Conservation (phyloP, 2,329 filamentous ascomycete genomes). For the Catunica adiposa region DNA sequence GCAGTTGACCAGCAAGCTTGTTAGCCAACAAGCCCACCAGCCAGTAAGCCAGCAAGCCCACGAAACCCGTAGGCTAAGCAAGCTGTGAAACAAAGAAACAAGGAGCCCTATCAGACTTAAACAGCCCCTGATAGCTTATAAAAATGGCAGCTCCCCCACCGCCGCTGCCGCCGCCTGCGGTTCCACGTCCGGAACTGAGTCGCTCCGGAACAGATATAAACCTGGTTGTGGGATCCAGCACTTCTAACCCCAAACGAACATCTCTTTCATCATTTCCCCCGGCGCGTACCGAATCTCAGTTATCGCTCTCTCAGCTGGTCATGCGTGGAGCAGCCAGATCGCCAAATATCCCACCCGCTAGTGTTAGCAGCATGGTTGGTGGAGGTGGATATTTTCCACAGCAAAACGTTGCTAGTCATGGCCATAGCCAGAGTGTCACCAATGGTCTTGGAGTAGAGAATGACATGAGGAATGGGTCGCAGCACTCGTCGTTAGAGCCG, state of each 20-base stretch:
- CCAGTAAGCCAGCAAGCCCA: not conserved
- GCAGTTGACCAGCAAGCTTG: too few relatives aligned
- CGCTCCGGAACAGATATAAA: slow-evolving; percentile 10
- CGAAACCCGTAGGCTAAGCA: too few relatives aligned
- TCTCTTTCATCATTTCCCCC: slow-evolving; percentile 51
- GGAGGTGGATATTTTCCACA: slow-evolving; percentile 1
- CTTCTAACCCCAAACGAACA: slow-evolving; percentile 23
- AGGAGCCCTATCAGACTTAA: not conserved
- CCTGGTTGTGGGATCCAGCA: not conserved
- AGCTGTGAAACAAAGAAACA: not conserved
- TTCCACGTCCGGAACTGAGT: slow-evolving; percentile 11
- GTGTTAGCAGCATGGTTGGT: slow-evolving; percentile 24
- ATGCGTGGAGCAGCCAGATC: slow-evolving; percentile 28
- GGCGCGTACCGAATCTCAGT: slow-evolving; percentile 40
- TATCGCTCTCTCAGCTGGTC: slow-evolving; percentile 26
- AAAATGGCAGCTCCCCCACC: slow-evolving; percentile 11
- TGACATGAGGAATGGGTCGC: slow-evolving; percentile 24
- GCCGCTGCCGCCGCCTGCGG: slow-evolving; percentile 1
- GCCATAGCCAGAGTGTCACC: not conserved
- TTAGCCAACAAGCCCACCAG: not conserved
- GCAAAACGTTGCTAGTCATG: slow-evolving; percentile 1
- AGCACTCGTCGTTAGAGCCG: slow-evolving; percentile 39
- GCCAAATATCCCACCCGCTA: slow-evolving; percentile 26
- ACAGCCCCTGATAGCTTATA: slow-evolving; percentile 4
- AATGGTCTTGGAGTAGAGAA: not conserved